Percentiles rank a stretch among this genome's conserved stretches.
phyloP scores from a whole-genome alignment of 2,329 filamentous ascomycete species.

The Paramyrothecium roridum region DNA sequence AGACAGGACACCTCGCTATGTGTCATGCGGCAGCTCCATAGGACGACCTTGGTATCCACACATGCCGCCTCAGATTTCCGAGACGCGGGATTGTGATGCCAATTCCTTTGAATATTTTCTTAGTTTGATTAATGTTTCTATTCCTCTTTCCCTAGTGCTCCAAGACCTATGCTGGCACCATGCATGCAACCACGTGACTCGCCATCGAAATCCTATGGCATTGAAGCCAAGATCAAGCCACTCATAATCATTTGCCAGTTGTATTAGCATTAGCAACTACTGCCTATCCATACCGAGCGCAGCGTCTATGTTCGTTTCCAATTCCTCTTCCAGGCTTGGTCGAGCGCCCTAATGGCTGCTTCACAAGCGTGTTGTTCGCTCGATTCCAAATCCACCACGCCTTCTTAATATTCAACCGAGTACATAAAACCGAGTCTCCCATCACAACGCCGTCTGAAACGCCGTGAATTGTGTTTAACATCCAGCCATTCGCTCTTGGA shows the following conservation, averaged over 20 bases:
- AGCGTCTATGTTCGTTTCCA: conserved; percentile 5
- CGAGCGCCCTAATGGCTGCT: background rate
- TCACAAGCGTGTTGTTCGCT: no score
- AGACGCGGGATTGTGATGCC: no score
- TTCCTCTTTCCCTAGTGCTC: no score
- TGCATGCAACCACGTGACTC: no score
- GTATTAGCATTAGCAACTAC: conserved; percentile 11
- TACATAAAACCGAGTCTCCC: background rate
- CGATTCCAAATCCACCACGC: no score
- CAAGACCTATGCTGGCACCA: no score
- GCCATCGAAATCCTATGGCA: no score
- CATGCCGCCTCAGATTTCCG: background rate
- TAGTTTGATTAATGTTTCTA: no score
- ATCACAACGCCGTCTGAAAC: background rate
- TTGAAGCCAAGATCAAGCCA: background rate
- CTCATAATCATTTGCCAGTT: background rate
- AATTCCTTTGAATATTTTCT: no score
- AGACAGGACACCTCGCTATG: conserved; percentile 1
- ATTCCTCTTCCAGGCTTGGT: conserved; percentile 2
- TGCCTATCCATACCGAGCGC: conserved; percentile 5
- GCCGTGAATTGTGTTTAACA: conserved; percentile 6
- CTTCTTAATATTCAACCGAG: background rate
- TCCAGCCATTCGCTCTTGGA: background rate
- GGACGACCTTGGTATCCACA: background rate
- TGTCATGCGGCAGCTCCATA: background rate